These are phyloP conservation scores for Solanum chacoense DNA, from an alignment of 305 asterid species.

Conservation along the genomic window DNA sequence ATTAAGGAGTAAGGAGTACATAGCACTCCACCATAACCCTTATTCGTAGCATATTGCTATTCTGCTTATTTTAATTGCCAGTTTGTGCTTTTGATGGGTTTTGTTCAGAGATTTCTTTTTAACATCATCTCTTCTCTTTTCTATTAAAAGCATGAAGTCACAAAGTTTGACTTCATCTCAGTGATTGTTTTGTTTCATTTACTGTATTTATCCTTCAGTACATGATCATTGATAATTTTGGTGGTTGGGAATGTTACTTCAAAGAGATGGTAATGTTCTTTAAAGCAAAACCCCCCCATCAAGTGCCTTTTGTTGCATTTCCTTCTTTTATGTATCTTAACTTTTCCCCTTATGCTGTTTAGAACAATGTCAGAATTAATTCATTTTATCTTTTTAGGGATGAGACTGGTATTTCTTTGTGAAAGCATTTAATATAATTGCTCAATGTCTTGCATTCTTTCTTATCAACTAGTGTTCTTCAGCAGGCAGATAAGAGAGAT, in stretches of 20 bases:
- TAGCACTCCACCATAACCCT: neutral
- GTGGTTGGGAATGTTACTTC: neutral
- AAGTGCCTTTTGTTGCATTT: neutral
- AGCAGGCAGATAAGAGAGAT: slow-evolving; percentile 86
- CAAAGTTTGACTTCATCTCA: neutral
- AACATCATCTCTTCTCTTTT: neutral
- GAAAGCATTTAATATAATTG: neutral
- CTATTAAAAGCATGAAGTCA: neutral
- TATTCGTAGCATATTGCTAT: neutral
- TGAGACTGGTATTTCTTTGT: neutral
- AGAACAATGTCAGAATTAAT: neutral
- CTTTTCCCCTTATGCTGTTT: neutral
- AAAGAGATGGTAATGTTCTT: neutral
- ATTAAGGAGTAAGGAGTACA: neutral
- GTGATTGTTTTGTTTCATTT: neutral
- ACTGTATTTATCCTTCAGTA: neutral
- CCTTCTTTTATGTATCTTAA: neutral
- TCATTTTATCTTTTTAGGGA: neutral
- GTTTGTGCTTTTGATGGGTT: neutral
- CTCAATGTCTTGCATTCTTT: neutral
- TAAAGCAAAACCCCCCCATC: neutral
- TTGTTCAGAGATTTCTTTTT: neutral
- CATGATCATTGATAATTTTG: neutral
- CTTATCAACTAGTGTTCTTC: slow-evolving; percentile 7
- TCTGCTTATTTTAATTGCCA: neutral